A percentile compares a stretch with the other conserved stretches of the same genome.
Conservation (phyloP, 495 filamentous ascomycete genomes). For the Zalerion maritima region DNA sequence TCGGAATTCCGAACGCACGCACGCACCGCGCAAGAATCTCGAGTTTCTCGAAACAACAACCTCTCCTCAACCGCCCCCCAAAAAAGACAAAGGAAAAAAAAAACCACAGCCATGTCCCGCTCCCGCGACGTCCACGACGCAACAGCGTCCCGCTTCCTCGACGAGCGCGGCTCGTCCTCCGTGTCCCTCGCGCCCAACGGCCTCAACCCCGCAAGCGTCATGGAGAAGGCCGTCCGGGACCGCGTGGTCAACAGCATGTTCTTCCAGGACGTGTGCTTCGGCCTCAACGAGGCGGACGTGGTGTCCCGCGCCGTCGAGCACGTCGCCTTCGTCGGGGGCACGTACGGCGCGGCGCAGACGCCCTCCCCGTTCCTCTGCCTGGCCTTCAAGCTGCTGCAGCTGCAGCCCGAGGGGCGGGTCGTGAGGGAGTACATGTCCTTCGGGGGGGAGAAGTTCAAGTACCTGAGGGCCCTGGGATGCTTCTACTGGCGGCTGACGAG, state of each 20-base stretch:
- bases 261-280: constrained; percentile 98
- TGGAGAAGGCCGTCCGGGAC: constrained; percentile 86
- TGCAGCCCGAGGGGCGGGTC: constrained; percentile 64
- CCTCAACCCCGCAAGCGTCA: constrained; percentile 74
- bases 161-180: constrained; percentile 52
- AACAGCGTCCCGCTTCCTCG: constrained; percentile 61
- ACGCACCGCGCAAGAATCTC: too few relatives aligned
- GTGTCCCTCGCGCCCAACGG: constrained; percentile 44
- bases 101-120: too few relatives aligned
- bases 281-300: constrained; percentile 76
- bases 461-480: constrained; percentile 70
- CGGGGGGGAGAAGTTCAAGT: constrained; percentile 68
- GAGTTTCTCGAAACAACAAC: too few relatives aligned
- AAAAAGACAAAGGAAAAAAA: constrained; percentile 5
- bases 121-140: constrained; percentile 53
- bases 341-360: constrained; percentile 64
- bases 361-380: constrained; percentile 91
- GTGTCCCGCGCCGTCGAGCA: constrained; percentile 81
- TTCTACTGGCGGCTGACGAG: constrained; percentile 93
- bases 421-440: constrained; percentile 67
- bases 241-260: constrained; percentile 90
- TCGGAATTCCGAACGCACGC: too few relatives aligned
- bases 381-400: constrained; percentile 84
- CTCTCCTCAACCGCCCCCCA: too few relatives aligned
- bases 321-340: constrained; percentile 68